Percentiles rank a stretch among this genome's conserved stretches.
phyloP scores from a whole-genome alignment of 1,284 basidiomycete species.

The Austropuccinia psidii region DNA sequence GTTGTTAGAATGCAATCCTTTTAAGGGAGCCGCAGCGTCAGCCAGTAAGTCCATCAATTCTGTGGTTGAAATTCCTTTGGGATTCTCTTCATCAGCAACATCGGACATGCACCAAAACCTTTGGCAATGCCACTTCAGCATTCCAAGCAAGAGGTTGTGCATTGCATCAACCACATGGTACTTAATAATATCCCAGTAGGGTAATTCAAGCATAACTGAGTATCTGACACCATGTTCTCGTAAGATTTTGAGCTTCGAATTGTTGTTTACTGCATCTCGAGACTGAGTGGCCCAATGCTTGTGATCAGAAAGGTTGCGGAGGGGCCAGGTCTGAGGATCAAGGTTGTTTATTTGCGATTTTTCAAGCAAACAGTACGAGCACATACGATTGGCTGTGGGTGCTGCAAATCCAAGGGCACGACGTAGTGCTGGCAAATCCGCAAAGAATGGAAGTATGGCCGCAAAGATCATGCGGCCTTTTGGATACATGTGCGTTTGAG shows the following conservation, averaged over 20 bases:
- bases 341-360: slow-evolving; percentile 16
- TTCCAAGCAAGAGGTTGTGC: slow-evolving; percentile 22
- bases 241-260: not conserved
- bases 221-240: slow-evolving; percentile 19
- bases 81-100: slow-evolving; percentile 2
- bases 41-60: not conserved
- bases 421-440: slow-evolving; percentile 38
- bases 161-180: slow-evolving; percentile 31
- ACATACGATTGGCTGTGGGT: slow-evolving; percentile 23
- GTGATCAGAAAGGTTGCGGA: not conserved
- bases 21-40: not conserved
- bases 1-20: not conserved
- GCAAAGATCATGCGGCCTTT: slow-evolving; percentile 45
- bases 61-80: not conserved
- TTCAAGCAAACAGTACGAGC: slow-evolving; percentile 34
- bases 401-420: slow-evolving; percentile 28
- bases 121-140: slow-evolving; percentile 6
- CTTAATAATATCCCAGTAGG: slow-evolving; percentile 26
- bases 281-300: slow-evolving; percentile 7
- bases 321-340: slow-evolving; percentile 2
- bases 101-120: slow-evolving; percentile 16
- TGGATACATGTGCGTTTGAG: slow-evolving; percentile 5
- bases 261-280: not conserved
- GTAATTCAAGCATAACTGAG: slow-evolving; percentile 25
- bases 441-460: slow-evolving; percentile 36